Base-by-base conservation (phyloP, 495 filamentous ascomycete genomes). In the Penicillium dipodomyicola region DNA sequence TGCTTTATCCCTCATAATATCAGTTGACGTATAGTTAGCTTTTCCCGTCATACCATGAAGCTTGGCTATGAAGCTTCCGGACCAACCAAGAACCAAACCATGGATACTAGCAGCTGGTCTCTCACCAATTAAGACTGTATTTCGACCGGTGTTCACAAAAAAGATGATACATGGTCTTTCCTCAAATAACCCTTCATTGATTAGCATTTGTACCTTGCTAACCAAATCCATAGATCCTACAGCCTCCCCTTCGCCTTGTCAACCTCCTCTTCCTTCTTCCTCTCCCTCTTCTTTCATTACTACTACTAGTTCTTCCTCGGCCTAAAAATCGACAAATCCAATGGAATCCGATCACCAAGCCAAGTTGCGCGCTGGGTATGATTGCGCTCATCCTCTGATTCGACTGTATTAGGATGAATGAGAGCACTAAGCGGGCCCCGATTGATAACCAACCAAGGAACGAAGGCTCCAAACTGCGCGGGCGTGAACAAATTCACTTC, bases 401-500 rank as follows among this genome's bases (percentile, higher is more conserved):
- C 74, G 3, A 66, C 69, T 0, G 89, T 92, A 65, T 96, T 95
- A 0, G 92, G 90, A 67, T 96, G 92, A 6, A 96, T 65, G 52
- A 96, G 71, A 2, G 73, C 92, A 46, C 86, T 90, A 52, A 96
- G 69, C 29, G 91, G 91, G 0, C 92, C 92, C 2, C 92, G 81
- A 65, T 92, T 85, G 53, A 96, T 84, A 25, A 90, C 80, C 42
- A 96, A 74, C 92, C 92, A 96, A 0, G 87, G 78, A 20, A 96
- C 69, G 61, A 96, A 93, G 0, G 91, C 92, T 3, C 91, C 91
- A 61, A 96, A 94, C 68, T 96, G 89, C 5, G 84, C 84, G 0
- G 92, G 92, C 0, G 86, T 90, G 68, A 92, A 88, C 27, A 96
- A 37, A 59, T 94, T 94, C 15, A 96, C 92, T 70, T 96, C 92